Base-by-base conservation (phyloP, 2,329 filamentous ascomycete species). In the Lachnellula suecica region DNA sequence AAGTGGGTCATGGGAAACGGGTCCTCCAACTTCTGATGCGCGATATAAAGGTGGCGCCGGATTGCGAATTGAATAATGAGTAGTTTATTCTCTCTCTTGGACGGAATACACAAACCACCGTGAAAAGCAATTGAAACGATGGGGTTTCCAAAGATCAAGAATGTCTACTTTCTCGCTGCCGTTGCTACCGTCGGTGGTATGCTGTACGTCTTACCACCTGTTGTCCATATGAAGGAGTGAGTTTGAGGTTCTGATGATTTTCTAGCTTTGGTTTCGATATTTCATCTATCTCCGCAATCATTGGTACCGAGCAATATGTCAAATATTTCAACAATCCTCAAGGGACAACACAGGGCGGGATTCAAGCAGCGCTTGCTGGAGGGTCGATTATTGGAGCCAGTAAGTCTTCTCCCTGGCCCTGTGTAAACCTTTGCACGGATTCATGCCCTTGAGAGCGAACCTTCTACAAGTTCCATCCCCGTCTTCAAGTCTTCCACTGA, bases 251-350 rank as follows among this genome's bases (percentile, higher is more conserved):
- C 13, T 56, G 35, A 51, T 17, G n/a, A 24, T 7, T 57, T 60
- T 31, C 47, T 50, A 57, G 67, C n/a, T 81, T 81, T 53, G 79
- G 79, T 49, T 81, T 82, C 59, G 79, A 82, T 63, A 79, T 81
- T 53, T 76, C 73, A 6, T 79, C 76, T 4, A 79, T 81, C 74
- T 74, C 70, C 44, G 78, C 77, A 38, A 77, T 79, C 56, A 73
- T 81, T 44, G 73, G 72, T 34, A 78, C 77, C 0, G 43, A 69
- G 1, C 77, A 80, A 60, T 80, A 79, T 60, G 65, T 72, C 25
- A 62, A 69, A 4, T 81, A 75, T 58, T 81, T 81, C 62, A 59
- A 80, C 59, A 74, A 76, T 43, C 79, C 78, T 7, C 65, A 72
- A 40, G 53, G 56, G 17, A 56, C 55, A 11, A 56, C 45, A n/a